Evolutionary conservation across 2,329 filamentous ascomycete species (phyloP).

Genomic region (Trichothecium roseum): DNA sequence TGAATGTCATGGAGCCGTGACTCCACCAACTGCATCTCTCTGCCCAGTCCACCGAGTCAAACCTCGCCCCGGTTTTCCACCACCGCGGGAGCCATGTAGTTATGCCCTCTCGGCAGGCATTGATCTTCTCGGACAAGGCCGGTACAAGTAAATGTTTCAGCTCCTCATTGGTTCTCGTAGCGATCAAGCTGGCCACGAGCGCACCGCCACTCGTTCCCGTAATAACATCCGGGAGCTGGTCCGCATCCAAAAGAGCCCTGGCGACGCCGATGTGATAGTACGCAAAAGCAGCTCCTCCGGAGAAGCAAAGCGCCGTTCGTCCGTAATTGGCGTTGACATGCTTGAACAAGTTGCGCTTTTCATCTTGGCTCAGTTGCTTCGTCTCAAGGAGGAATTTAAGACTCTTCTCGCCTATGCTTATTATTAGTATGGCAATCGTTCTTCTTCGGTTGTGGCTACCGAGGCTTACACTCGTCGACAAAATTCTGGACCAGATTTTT

Average conservation of each 20-base stretch:
- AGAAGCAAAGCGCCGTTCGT: constrained; percentile 83
- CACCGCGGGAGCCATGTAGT: constrained; percentile 70
- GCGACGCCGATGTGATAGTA: constrained; percentile 96
- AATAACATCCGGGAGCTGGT: constrained; percentile 83
- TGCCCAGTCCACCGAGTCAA: constrained; percentile 91
- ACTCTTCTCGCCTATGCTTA: constrained; percentile 45
- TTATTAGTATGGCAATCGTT: background rate
- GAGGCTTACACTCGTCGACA: constrained; percentile 61
- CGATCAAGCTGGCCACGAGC: constrained; percentile 75
- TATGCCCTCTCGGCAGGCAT: constrained; percentile 70
- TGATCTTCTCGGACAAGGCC: constrained; percentile 75
- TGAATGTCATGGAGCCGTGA: constrained; percentile 83
- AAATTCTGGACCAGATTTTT: constrained; percentile 88
- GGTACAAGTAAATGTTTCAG: constrained; percentile 77
- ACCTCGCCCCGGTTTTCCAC: constrained; percentile 88
- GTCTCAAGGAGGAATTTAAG: constrained; percentile 61
- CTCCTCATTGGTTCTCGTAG: constrained; percentile 86
- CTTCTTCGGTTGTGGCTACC: background rate
- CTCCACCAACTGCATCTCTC: constrained; percentile 80
- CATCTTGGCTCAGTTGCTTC: constrained; percentile 54
- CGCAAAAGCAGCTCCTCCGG: constrained; percentile 86
- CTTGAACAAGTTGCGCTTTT: constrained; percentile 77
- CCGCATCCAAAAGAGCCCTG: constrained; percentile 77
- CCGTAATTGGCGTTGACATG: constrained; percentile 85
- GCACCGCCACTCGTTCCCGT: constrained; percentile 94